Evolutionary conservation across 805 yeast species (phyloP).

Genomic region (Teunomyces atbi): DNA sequence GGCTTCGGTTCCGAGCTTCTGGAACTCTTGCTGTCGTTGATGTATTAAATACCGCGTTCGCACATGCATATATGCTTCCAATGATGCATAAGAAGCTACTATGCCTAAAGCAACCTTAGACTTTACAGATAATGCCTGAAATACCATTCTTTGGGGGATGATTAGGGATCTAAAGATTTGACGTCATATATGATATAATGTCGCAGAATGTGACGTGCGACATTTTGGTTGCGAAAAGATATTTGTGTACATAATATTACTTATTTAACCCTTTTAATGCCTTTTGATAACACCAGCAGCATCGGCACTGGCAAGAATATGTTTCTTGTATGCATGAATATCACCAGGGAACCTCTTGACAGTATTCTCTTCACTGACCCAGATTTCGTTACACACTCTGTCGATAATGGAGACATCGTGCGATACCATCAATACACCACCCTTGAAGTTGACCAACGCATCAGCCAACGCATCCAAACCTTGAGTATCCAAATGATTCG

Average conservation of each 20-base stretch:
- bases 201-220: neutral
- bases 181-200: neutral
- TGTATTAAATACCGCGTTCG: constrained; percentile 55
- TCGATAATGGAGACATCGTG: constrained; percentile 94
- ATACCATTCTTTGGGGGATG: neutral
- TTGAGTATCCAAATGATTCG: constrained; percentile 96
- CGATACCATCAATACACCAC: constrained; percentile 96
- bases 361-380: constrained; percentile 88
- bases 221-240: neutral
- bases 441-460: constrained; percentile 83
- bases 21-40: constrained; percentile 32
- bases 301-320: constrained; percentile 75
- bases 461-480: constrained; percentile 95
- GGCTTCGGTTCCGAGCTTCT: constrained; percentile 7
- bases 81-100: constrained; percentile 58
- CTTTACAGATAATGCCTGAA: constrained; percentile 15
- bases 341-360: constrained; percentile 78
- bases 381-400: constrained; percentile 86
- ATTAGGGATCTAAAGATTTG: too few species aligned
- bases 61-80: constrained; percentile 59
- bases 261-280: constrained; percentile 44
- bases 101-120: constrained; percentile 43
- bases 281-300: constrained; percentile 86
- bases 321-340: constrained; percentile 86
- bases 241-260: neutral